A percentile compares a stretch with the other conserved stretches of the same genome.
phyloP scores from a whole-genome alignment of 2,329 filamentous ascomycete species.

The Stylonectria norvegica region DNA sequence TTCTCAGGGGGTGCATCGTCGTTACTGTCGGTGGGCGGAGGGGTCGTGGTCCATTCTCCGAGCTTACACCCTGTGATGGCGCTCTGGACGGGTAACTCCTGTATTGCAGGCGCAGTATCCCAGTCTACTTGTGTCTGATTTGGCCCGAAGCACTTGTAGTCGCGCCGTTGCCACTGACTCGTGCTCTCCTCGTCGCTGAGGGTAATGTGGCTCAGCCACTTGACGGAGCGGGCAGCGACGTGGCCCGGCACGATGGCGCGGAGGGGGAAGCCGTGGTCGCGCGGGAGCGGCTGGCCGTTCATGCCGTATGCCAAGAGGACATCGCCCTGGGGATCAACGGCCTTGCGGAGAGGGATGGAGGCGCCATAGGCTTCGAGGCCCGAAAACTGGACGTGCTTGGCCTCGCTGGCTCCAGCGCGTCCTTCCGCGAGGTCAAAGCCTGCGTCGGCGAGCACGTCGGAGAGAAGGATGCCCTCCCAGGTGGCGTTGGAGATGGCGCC shows the following conservation, averaged over 20 bases:
- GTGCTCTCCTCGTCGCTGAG: slow-evolving; percentile 64
- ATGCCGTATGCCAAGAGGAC: slow-evolving; percentile 65
- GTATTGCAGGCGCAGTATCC: slow-evolving; percentile 60
- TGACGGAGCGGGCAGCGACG: slow-evolving; percentile 65
- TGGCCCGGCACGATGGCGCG: slow-evolving; percentile 61
- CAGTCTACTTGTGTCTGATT: slow-evolving; percentile 60
- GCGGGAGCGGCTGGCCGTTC: slow-evolving; percentile 61
- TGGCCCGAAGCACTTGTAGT: slow-evolving; percentile 68
- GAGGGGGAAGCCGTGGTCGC: slow-evolving; percentile 64
- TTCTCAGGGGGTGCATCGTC: too few relatives aligned
- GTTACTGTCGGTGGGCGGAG: background rate
- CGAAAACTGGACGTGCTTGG: slow-evolving; percentile 55
- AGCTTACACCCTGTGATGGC: slow-evolving; percentile 56
- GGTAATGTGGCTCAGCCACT: slow-evolving; percentile 64
- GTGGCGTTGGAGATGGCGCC: slow-evolving; percentile 59
- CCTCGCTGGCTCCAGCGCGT: slow-evolving; percentile 34
- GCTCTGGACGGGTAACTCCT: slow-evolving; percentile 66
- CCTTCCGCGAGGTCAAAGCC: slow-evolving; percentile 45
- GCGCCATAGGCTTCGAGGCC: slow-evolving; percentile 59
- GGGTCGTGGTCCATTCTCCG: slow-evolving; percentile 32
- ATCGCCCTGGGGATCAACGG: slow-evolving; percentile 58
- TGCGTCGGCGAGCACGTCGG: slow-evolving; percentile 54
- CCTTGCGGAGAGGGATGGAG: slow-evolving; percentile 58
- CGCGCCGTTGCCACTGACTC: slow-evolving; percentile 62
- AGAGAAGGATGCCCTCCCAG: slow-evolving; percentile 55